Conservation (phyloP, 768 basidiomycete species). For the Strobilomyces dryophilus region DNA sequence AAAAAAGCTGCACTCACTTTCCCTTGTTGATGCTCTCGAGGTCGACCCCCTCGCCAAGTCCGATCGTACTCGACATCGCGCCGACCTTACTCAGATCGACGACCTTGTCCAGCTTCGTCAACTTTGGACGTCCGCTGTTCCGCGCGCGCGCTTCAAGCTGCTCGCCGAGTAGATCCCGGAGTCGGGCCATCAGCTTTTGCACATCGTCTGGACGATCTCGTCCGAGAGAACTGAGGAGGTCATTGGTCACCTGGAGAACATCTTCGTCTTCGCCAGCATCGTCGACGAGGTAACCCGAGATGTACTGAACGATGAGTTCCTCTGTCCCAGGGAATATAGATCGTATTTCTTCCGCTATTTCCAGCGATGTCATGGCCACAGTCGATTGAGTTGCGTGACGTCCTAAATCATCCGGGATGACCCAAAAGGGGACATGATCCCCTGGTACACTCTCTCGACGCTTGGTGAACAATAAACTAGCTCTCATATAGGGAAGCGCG, state of each 20-base stretch:
- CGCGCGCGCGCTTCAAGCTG: slow-evolving; percentile 56
- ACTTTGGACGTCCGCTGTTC: slow-evolving; percentile 57
- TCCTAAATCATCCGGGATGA: background rate
- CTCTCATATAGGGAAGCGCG: background rate
- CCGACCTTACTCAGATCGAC: slow-evolving; percentile 83
- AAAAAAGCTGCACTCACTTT: slow-evolving; percentile 52
- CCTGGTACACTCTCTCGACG: background rate
- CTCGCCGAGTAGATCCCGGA: slow-evolving; percentile 61
- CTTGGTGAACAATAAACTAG: background rate
- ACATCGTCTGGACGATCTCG: slow-evolving; percentile 55
- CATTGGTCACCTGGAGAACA: slow-evolving; percentile 69
- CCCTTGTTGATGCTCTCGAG: slow-evolving; percentile 92
- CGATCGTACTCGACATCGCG: slow-evolving; percentile 76
- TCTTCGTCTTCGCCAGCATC: slow-evolving; percentile 89
- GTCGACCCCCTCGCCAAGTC: slow-evolving; percentile 78
- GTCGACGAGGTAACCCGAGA: slow-evolving; percentile 84
- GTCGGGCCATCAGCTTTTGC: slow-evolving; percentile 61
- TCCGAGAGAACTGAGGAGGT: slow-evolving; percentile 74
- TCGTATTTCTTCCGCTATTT: slow-evolving; percentile 79
- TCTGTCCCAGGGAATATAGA: slow-evolving; percentile 69
- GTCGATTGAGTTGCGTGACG: background rate
- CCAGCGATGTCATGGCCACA: slow-evolving; percentile 56
- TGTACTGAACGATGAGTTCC: slow-evolving; percentile 81
- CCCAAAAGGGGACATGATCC: background rate
- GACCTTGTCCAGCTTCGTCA: slow-evolving; percentile 78